Conservation (phyloP, 2,329 filamentous ascomycete genomes). For the Xylariaceae sp. region DNA sequence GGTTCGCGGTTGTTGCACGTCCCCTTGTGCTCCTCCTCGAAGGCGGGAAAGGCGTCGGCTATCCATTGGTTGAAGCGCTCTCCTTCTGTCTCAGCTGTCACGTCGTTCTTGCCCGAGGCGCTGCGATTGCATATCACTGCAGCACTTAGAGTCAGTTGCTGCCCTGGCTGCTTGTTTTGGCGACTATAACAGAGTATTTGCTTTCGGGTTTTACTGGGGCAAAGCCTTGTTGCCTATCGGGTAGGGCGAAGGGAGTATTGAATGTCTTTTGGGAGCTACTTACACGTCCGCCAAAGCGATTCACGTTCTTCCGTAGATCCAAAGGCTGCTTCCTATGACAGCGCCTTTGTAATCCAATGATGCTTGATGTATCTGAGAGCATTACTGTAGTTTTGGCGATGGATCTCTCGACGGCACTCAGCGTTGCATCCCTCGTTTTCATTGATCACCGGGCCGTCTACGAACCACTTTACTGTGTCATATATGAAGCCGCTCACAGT, state of each 20-base stretch:
- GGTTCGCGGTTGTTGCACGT: background rate
- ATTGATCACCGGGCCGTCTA: background rate
- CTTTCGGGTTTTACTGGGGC: too few relatives aligned
- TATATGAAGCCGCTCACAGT: background rate
- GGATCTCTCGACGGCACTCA: background rate
- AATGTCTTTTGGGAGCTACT: background rate
- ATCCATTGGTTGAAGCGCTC: too few relatives aligned
- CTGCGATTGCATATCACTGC: too few relatives aligned
- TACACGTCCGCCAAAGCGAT: background rate
- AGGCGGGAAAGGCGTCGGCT: too few relatives aligned
- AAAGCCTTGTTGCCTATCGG: too few relatives aligned
- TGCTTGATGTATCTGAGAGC: background rate
- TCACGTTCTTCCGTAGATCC: background rate
- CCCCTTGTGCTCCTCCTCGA: too few relatives aligned
- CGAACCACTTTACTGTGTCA: background rate
- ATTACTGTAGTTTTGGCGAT: background rate
- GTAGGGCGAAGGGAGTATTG: too few relatives aligned
- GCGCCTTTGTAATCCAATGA: background rate
- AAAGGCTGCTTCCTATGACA: background rate
- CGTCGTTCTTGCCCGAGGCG: too few relatives aligned
- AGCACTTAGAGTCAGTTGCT: too few relatives aligned
- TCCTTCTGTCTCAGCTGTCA: too few relatives aligned
- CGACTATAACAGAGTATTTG: too few relatives aligned
- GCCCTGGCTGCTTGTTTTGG: too few relatives aligned
- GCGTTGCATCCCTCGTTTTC: background rate